Conservation (phyloP, 2,329 filamentous ascomycete species). For the Fusarium penzigii region DNA sequence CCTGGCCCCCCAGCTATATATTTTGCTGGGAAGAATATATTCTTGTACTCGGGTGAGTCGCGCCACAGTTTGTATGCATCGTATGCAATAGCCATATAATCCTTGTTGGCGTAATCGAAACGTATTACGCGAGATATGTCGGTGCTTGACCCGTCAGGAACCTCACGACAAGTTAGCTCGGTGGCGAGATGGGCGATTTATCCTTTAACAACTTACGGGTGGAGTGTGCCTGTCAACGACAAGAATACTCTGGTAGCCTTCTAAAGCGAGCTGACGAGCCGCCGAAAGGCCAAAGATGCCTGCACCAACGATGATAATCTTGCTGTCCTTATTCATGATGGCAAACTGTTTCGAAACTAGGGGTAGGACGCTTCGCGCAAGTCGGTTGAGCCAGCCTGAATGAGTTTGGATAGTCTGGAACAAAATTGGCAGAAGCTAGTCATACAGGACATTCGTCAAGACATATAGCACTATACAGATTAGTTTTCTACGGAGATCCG, state of each 20-base stretch:
- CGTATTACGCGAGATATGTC: constrained; percentile 40
- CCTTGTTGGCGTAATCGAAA: constrained; percentile 61
- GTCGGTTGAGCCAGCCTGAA: too few relatives aligned
- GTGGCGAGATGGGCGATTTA: neutral
- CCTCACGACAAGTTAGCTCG: too few relatives aligned
- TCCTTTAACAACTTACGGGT: constrained; percentile 18
- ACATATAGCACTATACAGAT: too few relatives aligned
- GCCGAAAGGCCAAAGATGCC: constrained; percentile 34
- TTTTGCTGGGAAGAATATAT: constrained; percentile 8
- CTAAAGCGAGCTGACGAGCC: constrained; percentile 26
- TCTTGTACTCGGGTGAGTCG: constrained; percentile 11
- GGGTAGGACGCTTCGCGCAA: too few relatives aligned
- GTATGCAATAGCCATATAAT: constrained; percentile 59
- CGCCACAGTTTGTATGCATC: constrained; percentile 19
- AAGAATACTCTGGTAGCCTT: constrained; percentile 36
- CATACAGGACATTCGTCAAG: too few relatives aligned
- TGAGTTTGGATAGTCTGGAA: too few relatives aligned
- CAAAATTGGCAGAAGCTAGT: too few relatives aligned
- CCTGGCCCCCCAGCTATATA: constrained; percentile 11
- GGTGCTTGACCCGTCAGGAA: constrained; percentile 36
- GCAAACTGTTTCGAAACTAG: too few relatives aligned
- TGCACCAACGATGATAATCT: constrained; percentile 32
- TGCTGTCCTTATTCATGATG: constrained; percentile 16
- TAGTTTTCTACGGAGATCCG: too few relatives aligned
- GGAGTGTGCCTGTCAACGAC: constrained; percentile 36